Evolutionary conservation across 164 flowering plant species (phyloP).

Genomic region (Kingdonia uniflora): DNA sequence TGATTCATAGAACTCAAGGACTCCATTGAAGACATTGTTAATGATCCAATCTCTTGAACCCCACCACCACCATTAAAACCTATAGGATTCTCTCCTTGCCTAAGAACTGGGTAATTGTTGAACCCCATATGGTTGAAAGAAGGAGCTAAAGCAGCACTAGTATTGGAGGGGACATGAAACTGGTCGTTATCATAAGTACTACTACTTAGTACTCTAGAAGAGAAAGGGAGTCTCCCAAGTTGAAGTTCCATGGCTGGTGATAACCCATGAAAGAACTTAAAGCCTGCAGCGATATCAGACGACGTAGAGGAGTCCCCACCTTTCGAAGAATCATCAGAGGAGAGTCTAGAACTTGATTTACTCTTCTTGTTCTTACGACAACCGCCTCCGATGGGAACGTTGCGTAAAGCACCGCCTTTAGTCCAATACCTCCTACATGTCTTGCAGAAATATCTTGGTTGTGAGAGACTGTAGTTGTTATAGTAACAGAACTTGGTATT

Average conservation of each 20-base stretch:
- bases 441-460: conserved; percentile 82
- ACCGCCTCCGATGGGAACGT: conserved; percentile 82
- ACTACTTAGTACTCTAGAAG: conserved; percentile 11
- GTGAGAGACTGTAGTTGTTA: conserved; percentile 77
- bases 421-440: conserved; percentile 83
- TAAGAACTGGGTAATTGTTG: conserved; percentile 12
- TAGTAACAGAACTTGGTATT: conserved; percentile 88
- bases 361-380: conserved; percentile 64
- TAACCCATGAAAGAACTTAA: conserved; percentile 40
- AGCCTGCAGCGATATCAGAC: conserved; percentile 11
- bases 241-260: conserved; percentile 56
- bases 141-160: conserved; percentile 8
- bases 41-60: conserved; percentile 22
- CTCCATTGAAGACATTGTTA: conserved; percentile 48
- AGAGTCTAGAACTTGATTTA: conserved; percentile 20
- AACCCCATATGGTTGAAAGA: conserved; percentile 33
- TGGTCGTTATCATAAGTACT: conserved; percentile 9
- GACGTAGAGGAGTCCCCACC: conserved; percentile 8
- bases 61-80: conserved; percentile 18
- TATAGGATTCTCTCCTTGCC: neutral
- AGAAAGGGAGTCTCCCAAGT: conserved; percentile 36
- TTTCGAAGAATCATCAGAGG: conserved; percentile 19
- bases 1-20: conserved; percentile 71
- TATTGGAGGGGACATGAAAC: no score
- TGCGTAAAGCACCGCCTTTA: conserved; percentile 66